These are phyloP conservation scores for Cryphonectria nitschkei DNA, from an alignment of 2,329 filamentous ascomycete genomes.

Conservation along the genomic window DNA sequence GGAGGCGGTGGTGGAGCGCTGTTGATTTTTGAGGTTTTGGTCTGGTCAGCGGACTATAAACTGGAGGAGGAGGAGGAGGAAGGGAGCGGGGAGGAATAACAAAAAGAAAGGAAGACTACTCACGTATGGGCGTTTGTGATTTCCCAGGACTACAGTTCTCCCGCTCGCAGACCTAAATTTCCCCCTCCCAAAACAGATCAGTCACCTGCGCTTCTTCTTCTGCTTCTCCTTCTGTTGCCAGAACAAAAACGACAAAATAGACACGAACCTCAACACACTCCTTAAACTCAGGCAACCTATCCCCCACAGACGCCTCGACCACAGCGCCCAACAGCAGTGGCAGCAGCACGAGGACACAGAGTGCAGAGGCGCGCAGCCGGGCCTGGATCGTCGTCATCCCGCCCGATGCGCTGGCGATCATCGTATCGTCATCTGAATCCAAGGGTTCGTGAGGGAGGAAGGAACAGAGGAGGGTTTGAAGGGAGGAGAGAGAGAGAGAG, in stretches of 20 bases:
- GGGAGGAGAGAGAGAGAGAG: too few relatives aligned
- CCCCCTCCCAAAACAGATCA: not conserved
- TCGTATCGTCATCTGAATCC: slow-evolving; percentile 28
- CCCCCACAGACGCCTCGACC: slow-evolving; percentile 76
- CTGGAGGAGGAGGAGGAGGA: slow-evolving; percentile 66
- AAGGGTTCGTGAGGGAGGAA: not conserved
- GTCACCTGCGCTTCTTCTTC: not conserved
- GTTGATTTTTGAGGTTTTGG: slow-evolving; percentile 42
- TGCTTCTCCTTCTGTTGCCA: not conserved
- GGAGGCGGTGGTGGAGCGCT: slow-evolving; percentile 84
- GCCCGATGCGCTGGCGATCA: slow-evolving; percentile 40
- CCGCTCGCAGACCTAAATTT: slow-evolving; percentile 71
- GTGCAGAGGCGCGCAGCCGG: slow-evolving; percentile 36
- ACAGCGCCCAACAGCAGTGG: slow-evolving; percentile 46
- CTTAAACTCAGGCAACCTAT: slow-evolving; percentile 83
- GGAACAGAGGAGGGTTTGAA: not conserved
- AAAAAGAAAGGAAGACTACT: slow-evolving; percentile 39
- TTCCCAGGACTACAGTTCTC: slow-evolving; percentile 77
- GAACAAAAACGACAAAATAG: not conserved
- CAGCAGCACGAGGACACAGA: slow-evolving; percentile 32
- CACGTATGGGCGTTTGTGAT: slow-evolving; percentile 69
- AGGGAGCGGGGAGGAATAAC: slow-evolving; percentile 2
- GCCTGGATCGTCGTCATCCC: slow-evolving; percentile 36
- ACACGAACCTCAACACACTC: slow-evolving; percentile 77
- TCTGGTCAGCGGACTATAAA: not conserved